Evolutionary conservation across 495 filamentous ascomycete genomes (phyloP), one percentile per base, ranked within the genome.

Genomic region (Aspergillus incahuasiensis): DNA sequence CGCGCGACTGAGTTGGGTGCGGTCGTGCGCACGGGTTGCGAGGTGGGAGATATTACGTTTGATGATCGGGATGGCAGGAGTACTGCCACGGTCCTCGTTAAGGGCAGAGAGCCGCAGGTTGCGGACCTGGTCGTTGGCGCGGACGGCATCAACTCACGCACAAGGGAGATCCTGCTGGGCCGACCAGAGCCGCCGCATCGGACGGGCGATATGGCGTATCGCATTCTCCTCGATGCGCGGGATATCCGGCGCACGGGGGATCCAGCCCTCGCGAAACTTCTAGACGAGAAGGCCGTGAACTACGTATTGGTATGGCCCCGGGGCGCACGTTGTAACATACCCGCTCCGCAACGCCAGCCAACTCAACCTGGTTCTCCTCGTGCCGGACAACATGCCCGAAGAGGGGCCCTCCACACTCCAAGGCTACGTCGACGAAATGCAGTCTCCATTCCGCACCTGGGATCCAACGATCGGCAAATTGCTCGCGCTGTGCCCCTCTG

Each of bases 261-360:
- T 53, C 67, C 67, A 7, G 70, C 75, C 72, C 79, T 70, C 64
- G 74, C 15, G 69, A 77, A 46, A 47, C 85, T 60, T 56, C 66
- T 60, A 47, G 70, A 32, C 72, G 78, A 81, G 16, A 78, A 83
- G 1, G 74, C 75, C 3, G 84, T 88, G 12, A 77, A 86, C 55
- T 85, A n/a, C n/a, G n/a, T n/a, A 87, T 60, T 90, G 87, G 87
- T 65, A 87, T 35, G 86, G 86, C 3, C 84, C 85, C 1, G 73
- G 76, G 48, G 68, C 75, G 1, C 83, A 87, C 63, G 82, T 75
- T 19, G 69, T 87, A 1, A 83, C 79, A 25, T 87, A 87, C 56
- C 78, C 80, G 1, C 66, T 88, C 15, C 73, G 79, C 12, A 75
- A 74, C 8, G 81, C 82, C 3, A 64, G 78, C 15, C 65, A 84